Evolutionary conservation across 345 rosid genomes (phyloP).

Genomic region (Lagerstroemia speciosa): DNA sequence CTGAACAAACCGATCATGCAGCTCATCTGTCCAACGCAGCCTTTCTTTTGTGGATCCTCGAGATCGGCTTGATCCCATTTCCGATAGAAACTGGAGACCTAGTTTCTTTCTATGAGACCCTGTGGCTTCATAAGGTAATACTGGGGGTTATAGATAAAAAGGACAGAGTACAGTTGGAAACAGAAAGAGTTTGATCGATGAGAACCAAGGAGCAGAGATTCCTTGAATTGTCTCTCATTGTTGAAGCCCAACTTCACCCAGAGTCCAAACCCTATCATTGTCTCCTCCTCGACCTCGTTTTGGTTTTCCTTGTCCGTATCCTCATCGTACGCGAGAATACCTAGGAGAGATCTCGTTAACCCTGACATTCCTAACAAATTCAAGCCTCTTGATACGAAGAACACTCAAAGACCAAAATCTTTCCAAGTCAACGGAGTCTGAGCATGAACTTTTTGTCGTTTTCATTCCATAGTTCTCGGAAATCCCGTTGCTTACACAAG

Average conservation of each 20-base stretch:
- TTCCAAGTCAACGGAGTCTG: neutral
- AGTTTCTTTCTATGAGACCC: neutral
- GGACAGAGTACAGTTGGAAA: constrained; percentile 1
- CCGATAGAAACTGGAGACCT: neutral
- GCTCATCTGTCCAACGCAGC: constrained; percentile 19
- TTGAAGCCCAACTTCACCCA: neutral
- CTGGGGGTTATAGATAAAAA: neutral
- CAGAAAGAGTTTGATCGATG: neutral
- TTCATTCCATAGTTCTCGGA: neutral
- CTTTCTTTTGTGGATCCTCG: constrained; percentile 9
- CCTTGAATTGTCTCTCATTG: neutral
- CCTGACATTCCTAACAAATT: neutral
- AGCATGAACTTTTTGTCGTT: neutral
- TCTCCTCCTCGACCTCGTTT: neutral
- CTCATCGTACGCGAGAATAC: neutral
- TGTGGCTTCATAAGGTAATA: neutral
- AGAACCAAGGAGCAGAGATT: neutral
- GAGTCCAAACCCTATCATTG: neutral
- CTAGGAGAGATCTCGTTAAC: neutral
- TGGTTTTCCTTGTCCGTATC: neutral
- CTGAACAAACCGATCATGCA: constrained; percentile 15
- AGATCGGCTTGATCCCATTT: constrained; percentile 7
- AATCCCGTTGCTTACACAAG: neutral
- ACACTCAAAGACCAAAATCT: neutral
- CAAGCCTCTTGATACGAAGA: neutral